Evolutionary conservation across 2,329 filamentous ascomycete species (phyloP).

Genomic region (Fusarium sulawesiense): DNA sequence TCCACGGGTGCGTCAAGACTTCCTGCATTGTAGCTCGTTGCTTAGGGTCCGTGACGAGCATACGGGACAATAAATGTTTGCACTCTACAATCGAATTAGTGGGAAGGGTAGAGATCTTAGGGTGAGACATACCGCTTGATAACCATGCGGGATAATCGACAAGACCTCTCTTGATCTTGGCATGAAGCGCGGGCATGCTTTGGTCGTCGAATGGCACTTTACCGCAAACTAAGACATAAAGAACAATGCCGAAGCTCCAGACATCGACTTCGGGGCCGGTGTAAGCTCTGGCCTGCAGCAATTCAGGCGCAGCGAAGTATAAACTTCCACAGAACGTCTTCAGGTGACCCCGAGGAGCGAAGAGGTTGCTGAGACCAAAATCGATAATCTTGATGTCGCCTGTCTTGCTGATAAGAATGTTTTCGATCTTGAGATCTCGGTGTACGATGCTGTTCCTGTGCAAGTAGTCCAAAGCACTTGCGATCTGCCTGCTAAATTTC

Average conservation of each 20-base stretch:
- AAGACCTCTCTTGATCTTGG: conserved; percentile 97
- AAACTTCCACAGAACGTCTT: conserved; percentile 98
- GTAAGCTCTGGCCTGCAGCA: conserved; percentile 93
- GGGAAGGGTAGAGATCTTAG: neutral
- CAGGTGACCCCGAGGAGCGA: conserved; percentile 83
- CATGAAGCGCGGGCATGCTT: conserved; percentile 97
- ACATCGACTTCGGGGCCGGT: conserved; percentile 97
- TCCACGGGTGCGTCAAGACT: conserved; percentile 96
- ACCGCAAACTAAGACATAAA: conserved; percentile 96
- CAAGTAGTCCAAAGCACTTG: conserved; percentile 95
- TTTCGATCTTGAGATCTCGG: conserved; percentile 97
- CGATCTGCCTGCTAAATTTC: conserved; percentile 97
- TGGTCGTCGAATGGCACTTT: conserved; percentile 99
- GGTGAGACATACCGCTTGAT: conserved; percentile 75
- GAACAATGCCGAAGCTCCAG: conserved; percentile 98
- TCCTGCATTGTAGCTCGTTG: conserved; percentile 88
- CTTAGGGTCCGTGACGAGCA: conserved; percentile 94
- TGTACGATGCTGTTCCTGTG: conserved; percentile 99
- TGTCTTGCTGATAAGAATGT: conserved; percentile 98
- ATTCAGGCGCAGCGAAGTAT: conserved; percentile 95
- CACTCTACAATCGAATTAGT: conserved; percentile 75
- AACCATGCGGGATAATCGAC: conserved; percentile 97
- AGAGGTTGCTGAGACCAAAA: conserved; percentile 96
- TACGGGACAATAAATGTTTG: conserved; percentile 89
- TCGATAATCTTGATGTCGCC: conserved; percentile 99